Evolutionary conservation across 2,329 filamentous ascomycete species (phyloP), one percentile per base, ranked within the genome.

Genomic region (Fusarium hostae): DNA sequence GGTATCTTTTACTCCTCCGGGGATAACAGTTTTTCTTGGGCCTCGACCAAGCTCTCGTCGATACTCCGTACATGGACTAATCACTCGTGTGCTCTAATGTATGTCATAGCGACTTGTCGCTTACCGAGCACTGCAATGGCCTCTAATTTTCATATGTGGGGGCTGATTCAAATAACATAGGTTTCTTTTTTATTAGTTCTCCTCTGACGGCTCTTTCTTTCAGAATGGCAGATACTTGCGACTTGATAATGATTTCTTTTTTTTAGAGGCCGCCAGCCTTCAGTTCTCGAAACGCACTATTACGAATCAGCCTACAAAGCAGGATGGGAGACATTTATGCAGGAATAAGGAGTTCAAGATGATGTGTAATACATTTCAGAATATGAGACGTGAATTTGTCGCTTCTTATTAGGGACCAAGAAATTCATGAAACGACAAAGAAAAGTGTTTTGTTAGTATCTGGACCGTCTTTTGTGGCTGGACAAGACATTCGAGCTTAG

Each of bases 311-410:
- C n/a, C n/a, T 50, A 50, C n/a, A n/a, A 39, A 37, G 43, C 35
- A 60, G 24, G 24, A 32, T 24, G 50, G 18, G 24, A n/a, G 57
- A 24, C 32, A 35, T 8, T 44, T 13, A 63, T 72, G 70, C 70
- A 73, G 44, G 70, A 64, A 71, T 60, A 68, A 71, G 70, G 70
- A 60, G 52, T 44, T 9, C 18, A 55, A 44, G 70, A 59, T 37
- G 26, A 35, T 26, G n/a, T 41, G 35, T 22, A 20, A 66, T 39
- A 18, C 61, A 16, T 24, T 50, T 43, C 32, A 24, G 22, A 20
- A 65, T 62, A 22, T 43, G 28, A 34, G 40, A 26, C 30, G 35
- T 52, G 26, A 26, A 26, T 28, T 30, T 22, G 40, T 59, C 20
- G 13, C 51, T 41, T 41, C 47, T 43, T 41, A 30, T 48, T 22